phyloP scores from a whole-genome alignment of 371 early-diverging fungal species.

The Blastocladiella emersonii region DNA sequence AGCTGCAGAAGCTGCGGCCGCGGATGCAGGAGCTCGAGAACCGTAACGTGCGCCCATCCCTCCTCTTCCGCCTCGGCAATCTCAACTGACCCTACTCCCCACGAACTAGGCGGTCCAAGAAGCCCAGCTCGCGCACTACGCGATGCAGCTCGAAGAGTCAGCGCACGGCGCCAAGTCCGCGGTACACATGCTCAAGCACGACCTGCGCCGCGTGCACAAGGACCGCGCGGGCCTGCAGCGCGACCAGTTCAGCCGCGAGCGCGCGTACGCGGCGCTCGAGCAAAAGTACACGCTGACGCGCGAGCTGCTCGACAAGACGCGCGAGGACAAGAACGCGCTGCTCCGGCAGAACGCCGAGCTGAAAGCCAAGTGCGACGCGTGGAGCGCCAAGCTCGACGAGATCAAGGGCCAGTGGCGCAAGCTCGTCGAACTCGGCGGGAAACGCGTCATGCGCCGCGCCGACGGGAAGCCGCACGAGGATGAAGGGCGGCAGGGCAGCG shows the following conservation, averaged over 20 bases:
- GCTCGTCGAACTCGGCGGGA: not conserved
- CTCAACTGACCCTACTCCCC: not conserved
- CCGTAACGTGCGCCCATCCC: constrained; percentile 14
- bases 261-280: constrained; percentile 17
- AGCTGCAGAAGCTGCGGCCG: constrained; percentile 24
- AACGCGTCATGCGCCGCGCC: not conserved
- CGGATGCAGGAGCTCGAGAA: constrained; percentile 20
- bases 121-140: constrained; percentile 21
- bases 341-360: not conserved
- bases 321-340: not conserved
- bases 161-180: constrained; percentile 14
- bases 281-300: constrained; percentile 9
- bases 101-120: constrained; percentile 22
- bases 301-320: constrained; percentile 6
- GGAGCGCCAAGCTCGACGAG: not conserved
- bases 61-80: not conserved
- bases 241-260: constrained; percentile 17
- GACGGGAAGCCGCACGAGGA: not conserved
- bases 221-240: constrained; percentile 13
- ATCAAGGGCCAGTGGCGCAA: not conserved
- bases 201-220: constrained; percentile 22
- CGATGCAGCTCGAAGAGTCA: constrained; percentile 18
- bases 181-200: constrained; percentile 27
- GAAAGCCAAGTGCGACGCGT: not conserved
- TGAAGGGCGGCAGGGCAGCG: not conserved